Conservation (phyloP, 768 basidiomycete species). For the Panaeolus papilionaceus region DNA sequence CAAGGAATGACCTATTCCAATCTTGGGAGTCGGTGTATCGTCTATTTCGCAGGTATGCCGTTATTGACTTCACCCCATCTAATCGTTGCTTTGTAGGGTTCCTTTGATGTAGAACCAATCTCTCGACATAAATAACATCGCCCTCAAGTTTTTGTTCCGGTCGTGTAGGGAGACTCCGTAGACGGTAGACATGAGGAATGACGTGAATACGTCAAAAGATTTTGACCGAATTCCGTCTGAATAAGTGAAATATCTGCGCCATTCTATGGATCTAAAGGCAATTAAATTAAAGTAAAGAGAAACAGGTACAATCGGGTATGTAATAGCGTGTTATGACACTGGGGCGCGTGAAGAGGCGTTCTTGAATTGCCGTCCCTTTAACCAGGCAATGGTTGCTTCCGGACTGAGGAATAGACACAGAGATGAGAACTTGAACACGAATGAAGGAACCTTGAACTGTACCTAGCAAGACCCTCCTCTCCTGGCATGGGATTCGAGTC, state of each 20-base stretch:
- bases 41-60: conserved; percentile 13
- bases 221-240: background rate
- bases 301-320: conserved; percentile 2
- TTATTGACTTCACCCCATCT: conserved; percentile 7
- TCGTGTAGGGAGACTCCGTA: background rate
- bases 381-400: conserved; percentile 20
- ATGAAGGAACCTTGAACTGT: background rate
- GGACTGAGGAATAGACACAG: conserved; percentile 10
- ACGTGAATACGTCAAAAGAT: conserved; percentile 7
- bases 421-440: background rate
- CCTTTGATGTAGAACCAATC: conserved; percentile 1
- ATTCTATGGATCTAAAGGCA: background rate
- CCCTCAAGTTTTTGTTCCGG: conserved; percentile 7
- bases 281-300: conserved; percentile 5
- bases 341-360: background rate
- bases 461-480: conserved; percentile 18
- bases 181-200: conserved; percentile 12
- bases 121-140: background rate
- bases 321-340: background rate
- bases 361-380: conserved; percentile 17
- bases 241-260: background rate
- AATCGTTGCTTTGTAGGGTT: conserved; percentile 13
- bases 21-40: background rate
- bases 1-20: conserved; percentile 11
- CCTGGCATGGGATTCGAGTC: conserved; percentile 10